Base-by-base conservation (phyloP, 805 yeast species). In the Metschnikowia koreensis region DNA sequence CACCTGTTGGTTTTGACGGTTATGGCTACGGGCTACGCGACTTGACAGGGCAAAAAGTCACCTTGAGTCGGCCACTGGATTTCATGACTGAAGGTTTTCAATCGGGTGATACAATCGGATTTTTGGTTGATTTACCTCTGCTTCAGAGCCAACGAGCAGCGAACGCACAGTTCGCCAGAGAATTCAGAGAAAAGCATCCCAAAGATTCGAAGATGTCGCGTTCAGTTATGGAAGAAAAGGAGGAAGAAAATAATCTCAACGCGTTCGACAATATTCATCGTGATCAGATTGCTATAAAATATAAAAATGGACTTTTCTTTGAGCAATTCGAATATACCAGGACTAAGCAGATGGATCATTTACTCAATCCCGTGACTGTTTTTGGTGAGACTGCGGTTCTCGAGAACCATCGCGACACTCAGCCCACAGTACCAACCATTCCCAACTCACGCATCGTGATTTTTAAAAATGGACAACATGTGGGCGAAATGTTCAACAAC, bases 1-100 rank as follows among this genome's bases (percentile, higher is more conserved):
- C 96, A 0, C 98, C 99, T 0, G 94, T 92, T 6, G 99, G 99
- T 2, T 89, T 82, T 61, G 98, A 94, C 67, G 93, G 91, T 0
- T 94, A 91, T 69, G 93, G 97, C 0, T 93, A 94, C 67, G 97
- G 97, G 1, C 63, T 94, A 2, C 76, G 97, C 53, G 97, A 93
- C 68, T 77, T 79, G 37, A 76, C 79, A 7, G 92, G 96, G 1
- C 87, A 88, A 58, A 81, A 81, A 29, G 76, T 94, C 26, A 96
- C 94, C 57, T 69, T 86, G 41, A 84, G 93, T 52, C 77, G 92
- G 45, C 89, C 90, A 0, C 64, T 68, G 27, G 76, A 78, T 34
- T 81, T 82, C 56, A 73, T 86, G 75, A 60, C 68, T 2, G 77
- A 72, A 27, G 83, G 87, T 1, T 83, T 90, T 58, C 69, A 70